These are phyloP conservation scores for Neofusicoccum sp. DNA, from an alignment of 2,329 filamentous ascomycete genomes.

Conservation along the genomic window DNA sequence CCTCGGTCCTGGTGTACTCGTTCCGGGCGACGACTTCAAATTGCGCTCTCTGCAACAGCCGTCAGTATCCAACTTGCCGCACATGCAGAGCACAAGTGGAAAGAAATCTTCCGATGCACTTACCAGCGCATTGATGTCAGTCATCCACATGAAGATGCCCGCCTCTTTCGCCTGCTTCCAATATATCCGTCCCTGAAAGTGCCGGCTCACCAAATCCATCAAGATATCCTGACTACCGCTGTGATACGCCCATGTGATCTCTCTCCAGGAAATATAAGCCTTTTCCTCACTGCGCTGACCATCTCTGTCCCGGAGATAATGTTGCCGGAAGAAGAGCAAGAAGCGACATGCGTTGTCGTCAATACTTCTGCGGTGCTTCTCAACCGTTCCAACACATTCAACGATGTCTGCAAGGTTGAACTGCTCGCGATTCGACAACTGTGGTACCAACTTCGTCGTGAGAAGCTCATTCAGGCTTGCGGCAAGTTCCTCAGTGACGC, in stretches of 20 bases:
- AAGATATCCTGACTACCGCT: slow-evolving; percentile 87
- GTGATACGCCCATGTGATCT: slow-evolving; percentile 84
- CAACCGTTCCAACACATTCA: slow-evolving; percentile 79
- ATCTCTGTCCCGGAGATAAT: slow-evolving; percentile 58
- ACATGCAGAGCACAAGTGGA: neutral
- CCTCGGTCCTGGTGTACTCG: slow-evolving; percentile 84
- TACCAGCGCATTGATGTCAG: slow-evolving; percentile 73
- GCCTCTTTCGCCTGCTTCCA: slow-evolving; percentile 86
- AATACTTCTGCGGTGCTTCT: slow-evolving; percentile 82
- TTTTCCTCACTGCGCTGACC: slow-evolving; percentile 45
- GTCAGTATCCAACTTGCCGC: too few relatives aligned
- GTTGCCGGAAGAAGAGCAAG: slow-evolving; percentile 81
- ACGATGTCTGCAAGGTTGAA: slow-evolving; percentile 81
- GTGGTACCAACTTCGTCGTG: slow-evolving; percentile 70
- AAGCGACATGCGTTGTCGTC: slow-evolving; percentile 88
- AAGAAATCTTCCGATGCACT: slow-evolving; percentile 35
- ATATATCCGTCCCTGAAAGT: slow-evolving; percentile 74
- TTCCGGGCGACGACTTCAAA: slow-evolving; percentile 91
- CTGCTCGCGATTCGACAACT: slow-evolving; percentile 81
- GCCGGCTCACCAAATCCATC: slow-evolving; percentile 74
- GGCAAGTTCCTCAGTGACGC: slow-evolving; percentile 71
- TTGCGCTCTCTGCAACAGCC: slow-evolving; percentile 59
- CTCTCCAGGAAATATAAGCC: slow-evolving; percentile 65
- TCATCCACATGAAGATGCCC: slow-evolving; percentile 94
- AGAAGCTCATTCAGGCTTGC: slow-evolving; percentile 71